Evolutionary conservation across 805 yeast species (phyloP).

Genomic region (Spathaspora girioi): DNA sequence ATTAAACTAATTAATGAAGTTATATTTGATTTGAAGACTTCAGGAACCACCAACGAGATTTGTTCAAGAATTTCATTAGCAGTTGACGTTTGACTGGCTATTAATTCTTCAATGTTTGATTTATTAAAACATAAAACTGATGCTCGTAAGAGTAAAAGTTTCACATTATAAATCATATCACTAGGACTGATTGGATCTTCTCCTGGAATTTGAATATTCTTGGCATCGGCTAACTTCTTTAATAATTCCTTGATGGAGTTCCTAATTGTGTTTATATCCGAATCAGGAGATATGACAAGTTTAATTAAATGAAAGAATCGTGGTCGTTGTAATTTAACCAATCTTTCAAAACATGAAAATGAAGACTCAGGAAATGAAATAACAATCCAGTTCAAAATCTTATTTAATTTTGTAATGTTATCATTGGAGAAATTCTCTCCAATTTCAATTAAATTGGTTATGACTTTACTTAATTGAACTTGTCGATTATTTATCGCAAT

Average conservation of each 20-base stretch:
- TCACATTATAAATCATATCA: constrained; percentile 51
- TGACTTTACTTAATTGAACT: constrained; percentile 50
- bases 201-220: constrained; percentile 37
- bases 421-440: constrained; percentile 33
- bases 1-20: constrained; percentile 44
- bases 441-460: constrained; percentile 46
- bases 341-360: constrained; percentile 46
- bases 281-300: constrained; percentile 50
- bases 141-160: constrained; percentile 57
- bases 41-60: constrained; percentile 59
- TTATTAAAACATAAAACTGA: constrained; percentile 62
- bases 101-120: constrained; percentile 54
- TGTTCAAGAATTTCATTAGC: constrained; percentile 57
- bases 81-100: constrained; percentile 39
- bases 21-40: constrained; percentile 59
- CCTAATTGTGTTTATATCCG: constrained; percentile 56
- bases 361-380: constrained; percentile 56
- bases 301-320: constrained; percentile 56
- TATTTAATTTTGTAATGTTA: constrained; percentile 40
- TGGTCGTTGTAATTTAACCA: constrained; percentile 54
- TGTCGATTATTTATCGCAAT: constrained; percentile 70
- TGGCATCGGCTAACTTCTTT: constrained; percentile 50
- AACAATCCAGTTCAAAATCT: constrained; percentile 59
- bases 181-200: constrained; percentile 32
- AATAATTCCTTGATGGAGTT: constrained; percentile 64